These are phyloP conservation scores for Leccinellum rugosiceps DNA, from an alignment of 768 basidiomycete genomes.

Conservation along the genomic window DNA sequence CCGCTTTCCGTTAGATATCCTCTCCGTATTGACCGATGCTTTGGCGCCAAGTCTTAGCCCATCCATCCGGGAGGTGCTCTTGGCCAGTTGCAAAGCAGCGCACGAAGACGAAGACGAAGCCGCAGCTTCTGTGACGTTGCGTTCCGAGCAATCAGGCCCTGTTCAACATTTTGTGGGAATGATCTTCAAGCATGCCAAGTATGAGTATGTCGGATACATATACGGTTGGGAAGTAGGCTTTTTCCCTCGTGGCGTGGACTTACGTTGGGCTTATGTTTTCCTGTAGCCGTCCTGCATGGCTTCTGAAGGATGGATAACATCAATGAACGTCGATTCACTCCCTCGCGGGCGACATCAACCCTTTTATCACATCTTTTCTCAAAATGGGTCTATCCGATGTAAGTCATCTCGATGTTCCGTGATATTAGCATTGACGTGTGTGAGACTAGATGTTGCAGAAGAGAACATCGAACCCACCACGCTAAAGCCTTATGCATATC, in stretches of 20 bases:
- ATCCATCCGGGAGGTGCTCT: constrained; percentile 25
- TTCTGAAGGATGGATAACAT: constrained; percentile 40
- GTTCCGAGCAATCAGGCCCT: constrained; percentile 20
- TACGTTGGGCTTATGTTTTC: neutral
- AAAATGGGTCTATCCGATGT: constrained; percentile 39
- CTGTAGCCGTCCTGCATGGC: constrained; percentile 36
- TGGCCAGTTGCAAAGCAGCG: constrained; percentile 28
- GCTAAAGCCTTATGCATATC: constrained; percentile 15
- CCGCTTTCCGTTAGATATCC: constrained; percentile 41
- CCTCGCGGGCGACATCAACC: constrained; percentile 44
- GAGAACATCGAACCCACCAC: constrained; percentile 30
- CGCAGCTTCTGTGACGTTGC: constrained; percentile 24
- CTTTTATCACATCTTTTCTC: constrained; percentile 42
- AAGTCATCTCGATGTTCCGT: constrained; percentile 10
- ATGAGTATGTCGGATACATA: constrained; percentile 43
- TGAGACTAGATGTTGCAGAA: constrained; percentile 34
- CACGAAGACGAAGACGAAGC: constrained; percentile 32
- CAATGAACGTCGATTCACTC: constrained; percentile 42
- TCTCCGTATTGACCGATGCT: constrained; percentile 38
- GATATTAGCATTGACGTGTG: neutral
- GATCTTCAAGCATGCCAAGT: constrained; percentile 41
- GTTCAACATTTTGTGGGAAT: constrained; percentile 49
- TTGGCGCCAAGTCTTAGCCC: constrained; percentile 34
- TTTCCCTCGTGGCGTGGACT: neutral
- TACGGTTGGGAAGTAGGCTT: constrained; percentile 46